Base-by-base conservation (phyloP, 2,329 filamentous ascomycete genomes). In the Pseudogymnoascus pannorum region DNA sequence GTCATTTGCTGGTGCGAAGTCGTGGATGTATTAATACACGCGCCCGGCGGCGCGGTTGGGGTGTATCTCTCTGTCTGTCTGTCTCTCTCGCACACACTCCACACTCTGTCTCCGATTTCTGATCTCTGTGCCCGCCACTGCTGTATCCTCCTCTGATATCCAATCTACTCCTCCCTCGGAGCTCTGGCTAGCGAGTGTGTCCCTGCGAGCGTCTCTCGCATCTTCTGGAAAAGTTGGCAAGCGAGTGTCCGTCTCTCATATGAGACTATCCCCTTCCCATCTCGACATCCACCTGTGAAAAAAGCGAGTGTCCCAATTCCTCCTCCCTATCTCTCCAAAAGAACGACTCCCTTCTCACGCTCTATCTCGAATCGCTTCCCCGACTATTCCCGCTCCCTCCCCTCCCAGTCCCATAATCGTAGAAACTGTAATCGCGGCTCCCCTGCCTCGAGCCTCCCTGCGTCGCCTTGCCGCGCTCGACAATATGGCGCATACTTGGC, bases 401-500 rank as follows among this genome's bases (percentile, higher is more conserved):
- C 61, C 65, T 66, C 22, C 67, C 67, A 59, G 68, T 69, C 2
- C 66, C 70, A 65, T 70, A 70, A 58, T 71, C 68, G 59, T 70
- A 63, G 18, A 44, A 67, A 22, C 61, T 61, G 4, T 68, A 68
- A 20, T 68, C 66, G 14, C 68, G 66, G 22, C 63, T 60, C 42
- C 64, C 59, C 36, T 40, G 36, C 36, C 36, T 42, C 16, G 75
- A 75, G 29, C 72, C 76, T 40, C 71, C 69, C 54, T 73, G 70
- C 5, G 76, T 79, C 26, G 68, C 72, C 63, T 73, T 76, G 12
- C 79, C 78, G 24, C 72, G 71, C 36, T 75, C 72, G 33, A 81
- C 72, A 11, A 81, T 73, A 64, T 81, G 75, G 38, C 76, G 79
- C 74, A 91, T 79, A 64, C 81, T 87, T 65, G 89, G 73, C 18